Evolutionary conservation across 2,329 filamentous ascomycete genomes (phyloP).

Genomic region (Epichloe baconii): DNA sequence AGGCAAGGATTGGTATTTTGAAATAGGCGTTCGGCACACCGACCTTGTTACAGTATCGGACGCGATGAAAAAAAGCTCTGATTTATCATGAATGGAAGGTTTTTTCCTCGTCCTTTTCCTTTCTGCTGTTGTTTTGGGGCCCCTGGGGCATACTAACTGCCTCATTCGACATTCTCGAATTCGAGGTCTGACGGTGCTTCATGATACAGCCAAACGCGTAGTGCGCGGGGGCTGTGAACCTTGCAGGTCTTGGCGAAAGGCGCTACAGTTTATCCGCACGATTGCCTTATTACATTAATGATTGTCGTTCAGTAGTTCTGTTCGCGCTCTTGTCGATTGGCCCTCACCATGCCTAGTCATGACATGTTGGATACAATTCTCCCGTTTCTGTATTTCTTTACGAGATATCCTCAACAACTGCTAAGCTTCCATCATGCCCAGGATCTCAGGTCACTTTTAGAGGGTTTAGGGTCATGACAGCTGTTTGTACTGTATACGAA

Average conservation of each 20-base stretch:
- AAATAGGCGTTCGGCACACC: conserved; percentile 99
- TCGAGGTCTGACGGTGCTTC: no score
- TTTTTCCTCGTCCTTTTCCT: neutral
- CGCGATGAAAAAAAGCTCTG: conserved; percentile 97
- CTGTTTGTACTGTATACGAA: no score
- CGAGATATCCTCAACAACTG: no score
- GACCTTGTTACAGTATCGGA: conserved; percentile 95
- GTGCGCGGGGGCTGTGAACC: neutral
- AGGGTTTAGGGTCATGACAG: no score
- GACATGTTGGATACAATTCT: no score
- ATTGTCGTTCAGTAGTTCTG: neutral
- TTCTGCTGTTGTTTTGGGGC: neutral
- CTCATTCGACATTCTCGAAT: no score
- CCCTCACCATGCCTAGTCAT: neutral
- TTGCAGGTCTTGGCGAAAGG: neutral
- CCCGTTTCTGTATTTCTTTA: no score
- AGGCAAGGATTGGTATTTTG: conserved; percentile 57
- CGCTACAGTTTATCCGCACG: neutral
- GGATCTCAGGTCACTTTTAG: no score
- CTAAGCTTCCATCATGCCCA: no score
- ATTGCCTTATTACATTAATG: neutral
- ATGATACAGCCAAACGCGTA: neutral
- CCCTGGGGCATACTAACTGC: no score
- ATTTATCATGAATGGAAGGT: conserved; percentile 38
- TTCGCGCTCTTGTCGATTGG: neutral